Base-by-base conservation (phyloP, 192 early-diverging fungal species). In the Coemansia sp. region DNA sequence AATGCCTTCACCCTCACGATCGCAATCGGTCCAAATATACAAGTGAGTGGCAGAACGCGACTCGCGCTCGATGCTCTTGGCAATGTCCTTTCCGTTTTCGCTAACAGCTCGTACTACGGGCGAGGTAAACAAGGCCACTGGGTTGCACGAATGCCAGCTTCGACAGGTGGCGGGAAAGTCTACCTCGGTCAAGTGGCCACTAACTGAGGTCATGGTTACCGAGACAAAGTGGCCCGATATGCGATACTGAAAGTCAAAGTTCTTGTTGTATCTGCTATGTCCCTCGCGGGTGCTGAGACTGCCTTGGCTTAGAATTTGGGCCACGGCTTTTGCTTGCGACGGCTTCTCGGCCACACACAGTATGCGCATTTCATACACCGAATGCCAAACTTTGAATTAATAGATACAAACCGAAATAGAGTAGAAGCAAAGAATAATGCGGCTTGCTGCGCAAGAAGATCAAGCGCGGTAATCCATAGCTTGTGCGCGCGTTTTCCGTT, bases 21-120 rank as follows among this genome's bases (percentile, higher is more conserved):
- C 96, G 68, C 96, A 98, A 86, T 99, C 97, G 5, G 97, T 99
- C 97, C 97, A 99, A 50, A 99, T 99, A 48, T 96, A 88, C 36
- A 99, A 70, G 48, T 87, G 71, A 11, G 90, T 80, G 0, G 90
- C 87, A 0, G 68, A 63, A 14, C 87, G 83, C 0, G 90, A 87
- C 64, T 95, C 84, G 14, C 74, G 48, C 14, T 72, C 41, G 3
- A 99, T 60, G 71, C 97, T 98, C 6, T 75, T 48, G 17, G 84
- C 88, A 9, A 96, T 59, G 2, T 63, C 64, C 48, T 84, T 64
- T 24, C 40, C 10, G 37, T 66, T 59, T 13, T 86, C 64, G 14
- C 68, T 65, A 34, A 93, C 83, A 17, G 17, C n/a, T 46, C 86
- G 87, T n/a, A 79, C 63, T 1, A 96, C 75, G 0, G 85, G 81